phyloP scores from a whole-genome alignment of 1,284 basidiomycete species.

The Cutaneotrichosporon daszewskae region DNA sequence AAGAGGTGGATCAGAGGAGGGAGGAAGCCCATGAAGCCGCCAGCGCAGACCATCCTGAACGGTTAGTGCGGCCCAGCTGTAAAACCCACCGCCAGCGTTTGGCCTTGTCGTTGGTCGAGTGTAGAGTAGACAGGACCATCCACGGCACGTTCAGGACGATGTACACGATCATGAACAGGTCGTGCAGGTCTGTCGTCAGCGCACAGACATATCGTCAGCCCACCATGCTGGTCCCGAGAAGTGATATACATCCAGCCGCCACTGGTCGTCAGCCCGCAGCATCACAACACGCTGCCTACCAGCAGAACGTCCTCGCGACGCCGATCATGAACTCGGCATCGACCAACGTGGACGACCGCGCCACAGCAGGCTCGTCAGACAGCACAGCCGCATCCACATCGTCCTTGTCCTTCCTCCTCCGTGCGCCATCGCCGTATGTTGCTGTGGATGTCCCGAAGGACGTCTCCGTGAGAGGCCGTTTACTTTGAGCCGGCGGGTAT shows the following conservation, averaged over 20 bases:
- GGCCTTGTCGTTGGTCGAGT: constrained; percentile 24
- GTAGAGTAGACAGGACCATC: constrained; percentile 69
- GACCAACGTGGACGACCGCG: neutral
- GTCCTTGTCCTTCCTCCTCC: neutral
- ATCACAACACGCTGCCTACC: constrained; percentile 43
- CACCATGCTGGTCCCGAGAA: constrained; percentile 44
- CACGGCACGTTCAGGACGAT: constrained; percentile 75
- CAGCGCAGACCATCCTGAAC: neutral
- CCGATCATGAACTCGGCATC: constrained; percentile 58
- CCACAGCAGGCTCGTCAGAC: neutral
- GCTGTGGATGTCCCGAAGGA: too few relatives aligned
- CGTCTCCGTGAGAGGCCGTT: too few relatives aligned
- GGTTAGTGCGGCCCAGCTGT: neutral
- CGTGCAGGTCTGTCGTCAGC: constrained; percentile 59
- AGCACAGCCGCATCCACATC: neutral
- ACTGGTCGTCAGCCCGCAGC: constrained; percentile 20
- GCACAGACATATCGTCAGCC: neutral
- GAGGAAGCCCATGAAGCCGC: constrained; percentile 60
- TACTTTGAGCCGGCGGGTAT: too few relatives aligned
- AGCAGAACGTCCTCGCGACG: constrained; percentile 69
- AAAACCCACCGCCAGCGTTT: constrained; percentile 9
- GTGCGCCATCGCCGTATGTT: neutral
- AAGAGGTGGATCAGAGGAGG: constrained; percentile 77
- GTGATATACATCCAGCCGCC: constrained; percentile 88
- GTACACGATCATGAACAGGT: constrained; percentile 81